Conservation (phyloP, 1,284 basidiomycete species). For the Xerocomus minutiporus region DNA sequence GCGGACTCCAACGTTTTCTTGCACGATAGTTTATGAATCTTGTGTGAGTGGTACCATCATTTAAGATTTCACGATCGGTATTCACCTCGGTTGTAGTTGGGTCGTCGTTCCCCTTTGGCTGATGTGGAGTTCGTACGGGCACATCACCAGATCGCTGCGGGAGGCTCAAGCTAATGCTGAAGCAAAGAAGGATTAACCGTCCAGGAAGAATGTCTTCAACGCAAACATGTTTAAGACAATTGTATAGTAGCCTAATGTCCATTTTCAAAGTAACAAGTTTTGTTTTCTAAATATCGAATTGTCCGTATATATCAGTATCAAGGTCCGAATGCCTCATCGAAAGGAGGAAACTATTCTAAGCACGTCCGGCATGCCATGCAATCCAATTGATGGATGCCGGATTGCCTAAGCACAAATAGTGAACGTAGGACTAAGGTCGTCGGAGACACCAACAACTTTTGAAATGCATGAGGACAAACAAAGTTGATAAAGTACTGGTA, state of each 20-base stretch:
- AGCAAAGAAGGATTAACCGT: conserved; percentile 38
- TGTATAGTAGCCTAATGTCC: neutral
- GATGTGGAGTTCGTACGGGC: conserved; percentile 70
- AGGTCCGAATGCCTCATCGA: conserved; percentile 3
- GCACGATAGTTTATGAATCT: conserved; percentile 66
- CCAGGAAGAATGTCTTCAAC: neutral
- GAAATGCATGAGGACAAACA: conserved; percentile 4
- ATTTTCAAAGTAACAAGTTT: neutral
- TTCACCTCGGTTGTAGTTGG: conserved; percentile 51
- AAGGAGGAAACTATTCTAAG: conserved; percentile 8
- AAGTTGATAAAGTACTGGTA: neutral
- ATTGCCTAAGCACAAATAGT: conserved; percentile 7
- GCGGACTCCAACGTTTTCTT: neutral
- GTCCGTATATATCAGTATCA: conserved; percentile 10
- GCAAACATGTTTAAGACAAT: neutral
- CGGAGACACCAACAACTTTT: conserved; percentile 27
- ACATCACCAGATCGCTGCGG: conserved; percentile 60
- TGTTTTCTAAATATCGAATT: conserved; percentile 1
- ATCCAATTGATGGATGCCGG: conserved; percentile 1
- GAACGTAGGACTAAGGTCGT: conserved; percentile 16
- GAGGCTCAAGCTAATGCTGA: conserved; percentile 35
- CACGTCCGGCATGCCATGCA: neutral
- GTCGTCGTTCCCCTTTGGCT: conserved; percentile 69
- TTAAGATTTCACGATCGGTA: conserved; percentile 5
- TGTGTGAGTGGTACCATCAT: conserved; percentile 46